A percentile compares a stretch with the other conserved stretches of the same genome.
phyloP scores from a whole-genome alignment of 805 yeast genomes.

The Wickerhamomyces strasburgensis region DNA sequence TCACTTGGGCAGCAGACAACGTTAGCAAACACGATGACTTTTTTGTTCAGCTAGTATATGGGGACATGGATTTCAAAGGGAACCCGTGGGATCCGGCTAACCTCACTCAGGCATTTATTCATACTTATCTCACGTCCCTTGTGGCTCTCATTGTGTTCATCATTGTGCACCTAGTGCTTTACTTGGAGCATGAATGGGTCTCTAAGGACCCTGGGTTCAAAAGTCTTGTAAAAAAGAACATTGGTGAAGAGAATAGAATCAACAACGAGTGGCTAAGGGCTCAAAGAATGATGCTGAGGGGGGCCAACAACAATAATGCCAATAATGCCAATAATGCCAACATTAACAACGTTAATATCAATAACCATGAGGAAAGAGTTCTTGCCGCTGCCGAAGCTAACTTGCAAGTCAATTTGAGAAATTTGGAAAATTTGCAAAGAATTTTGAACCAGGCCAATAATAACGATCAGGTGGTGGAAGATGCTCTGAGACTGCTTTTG shows the following conservation, averaged over 20 bases:
- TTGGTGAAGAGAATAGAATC: constrained; percentile 39
- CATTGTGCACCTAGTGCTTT: constrained; percentile 39
- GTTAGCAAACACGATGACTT: constrained; percentile 36
- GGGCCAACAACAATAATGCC: not conserved
- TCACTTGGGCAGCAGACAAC: constrained; percentile 54
- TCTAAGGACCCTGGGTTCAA: constrained; percentile 64
- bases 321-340: constrained; percentile 1
- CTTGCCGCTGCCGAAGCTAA: constrained; percentile 1
- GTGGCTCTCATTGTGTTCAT: constrained; percentile 36
- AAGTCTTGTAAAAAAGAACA: constrained; percentile 49
- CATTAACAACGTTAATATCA: not conserved
- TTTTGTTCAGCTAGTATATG: constrained; percentile 22
- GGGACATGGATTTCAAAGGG: constrained; percentile 15
- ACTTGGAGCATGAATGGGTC: constrained; percentile 66
- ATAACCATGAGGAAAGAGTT: not conserved
- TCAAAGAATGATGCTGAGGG: not conserved
- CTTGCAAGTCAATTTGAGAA: constrained; percentile 3
- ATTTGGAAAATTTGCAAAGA: constrained; percentile 6
- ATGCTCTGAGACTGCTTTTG: constrained; percentile 1
- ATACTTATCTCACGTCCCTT: constrained; percentile 23
- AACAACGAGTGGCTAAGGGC: not conserved
- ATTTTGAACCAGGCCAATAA: not conserved
- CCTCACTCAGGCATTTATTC: constrained; percentile 3
- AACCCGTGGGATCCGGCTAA: constrained; percentile 12
- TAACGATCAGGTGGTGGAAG: constrained; percentile 1